A percentile compares a stretch with the other conserved stretches of the same genome.
Evolutionary conservation across 176 grass and related monocot genomes (phyloP).

Genomic region (Musa troglodytarum): DNA sequence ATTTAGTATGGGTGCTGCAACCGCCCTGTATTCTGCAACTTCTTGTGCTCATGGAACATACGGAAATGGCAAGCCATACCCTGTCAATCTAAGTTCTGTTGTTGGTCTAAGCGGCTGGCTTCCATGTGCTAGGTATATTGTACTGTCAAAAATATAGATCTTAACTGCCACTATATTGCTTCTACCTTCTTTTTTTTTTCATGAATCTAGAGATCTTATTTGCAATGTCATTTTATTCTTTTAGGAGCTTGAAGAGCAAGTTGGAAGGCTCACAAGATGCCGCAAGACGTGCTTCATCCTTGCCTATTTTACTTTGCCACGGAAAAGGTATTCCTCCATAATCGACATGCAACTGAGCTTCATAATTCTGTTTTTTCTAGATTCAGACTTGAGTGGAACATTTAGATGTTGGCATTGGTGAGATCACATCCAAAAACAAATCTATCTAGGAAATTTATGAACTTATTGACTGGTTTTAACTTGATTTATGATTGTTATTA

Average conservation of each 20-base stretch:
- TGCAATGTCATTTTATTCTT: slow-evolving; percentile 6
- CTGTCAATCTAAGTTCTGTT: slow-evolving; percentile 61
- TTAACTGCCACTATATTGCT: slow-evolving; percentile 6
- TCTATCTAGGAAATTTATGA: too few species aligned
- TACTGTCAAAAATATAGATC: slow-evolving; percentile 3
- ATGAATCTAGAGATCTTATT: neutral
- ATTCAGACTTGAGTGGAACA: neutral
- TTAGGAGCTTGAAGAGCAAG: slow-evolving; percentile 79
- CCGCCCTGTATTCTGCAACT: slow-evolving; percentile 78
- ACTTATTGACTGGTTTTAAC: too few species aligned
- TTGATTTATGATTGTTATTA: neutral
- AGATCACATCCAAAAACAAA: too few species aligned
- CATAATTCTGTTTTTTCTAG: neutral
- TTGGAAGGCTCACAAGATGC: slow-evolving; percentile 78
- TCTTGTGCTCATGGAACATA: slow-evolving; percentile 87
- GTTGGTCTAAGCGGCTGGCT: slow-evolving; percentile 97
- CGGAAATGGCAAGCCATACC: slow-evolving; percentile 80
- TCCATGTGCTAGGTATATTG: slow-evolving; percentile 67
- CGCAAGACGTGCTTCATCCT: slow-evolving; percentile 59
- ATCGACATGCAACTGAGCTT: neutral
- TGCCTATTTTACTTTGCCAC: slow-evolving; percentile 92
- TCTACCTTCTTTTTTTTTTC: neutral
- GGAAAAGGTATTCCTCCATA: slow-evolving; percentile 53
- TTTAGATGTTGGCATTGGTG: neutral
- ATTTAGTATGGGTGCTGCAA: slow-evolving; percentile 97